Evolutionary conservation across 805 yeast genomes (phyloP).

Genomic region (Saturnispora kantuleensis): DNA sequence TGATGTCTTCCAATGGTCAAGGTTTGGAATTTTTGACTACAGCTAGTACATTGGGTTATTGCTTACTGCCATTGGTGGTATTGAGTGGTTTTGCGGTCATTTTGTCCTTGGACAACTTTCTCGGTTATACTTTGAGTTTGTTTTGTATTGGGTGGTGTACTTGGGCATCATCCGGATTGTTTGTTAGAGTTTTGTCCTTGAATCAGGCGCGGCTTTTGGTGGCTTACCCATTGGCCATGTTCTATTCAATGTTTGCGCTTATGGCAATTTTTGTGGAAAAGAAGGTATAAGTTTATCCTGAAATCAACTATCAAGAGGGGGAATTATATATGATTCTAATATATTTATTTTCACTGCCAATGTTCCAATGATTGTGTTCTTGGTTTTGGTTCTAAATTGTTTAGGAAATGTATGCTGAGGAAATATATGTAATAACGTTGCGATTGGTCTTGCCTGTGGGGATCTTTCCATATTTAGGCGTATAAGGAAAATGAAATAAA

Average conservation of each 20-base stretch:
- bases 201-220: slow-evolving; percentile 80
- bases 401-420: too few relatives aligned
- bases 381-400: too few relatives aligned
- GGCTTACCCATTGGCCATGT: slow-evolving; percentile 87
- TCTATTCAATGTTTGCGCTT: slow-evolving; percentile 87
- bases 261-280: slow-evolving; percentile 72
- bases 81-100: slow-evolving; percentile 64
- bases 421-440: too few relatives aligned
- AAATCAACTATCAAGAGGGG: too few relatives aligned
- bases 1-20: slow-evolving; percentile 53
- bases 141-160: slow-evolving; percentile 84
- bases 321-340: too few relatives aligned
- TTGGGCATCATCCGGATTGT: slow-evolving; percentile 84
- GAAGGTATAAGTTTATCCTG: slow-evolving; percentile 10
- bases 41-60: slow-evolving; percentile 89
- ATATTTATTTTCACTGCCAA: too few relatives aligned
- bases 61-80: slow-evolving; percentile 79
- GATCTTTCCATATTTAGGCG: too few relatives aligned
- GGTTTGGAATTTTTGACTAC: slow-evolving; percentile 55
- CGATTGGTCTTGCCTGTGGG: too few relatives aligned
- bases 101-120: slow-evolving; percentile 53
- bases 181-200: slow-evolving; percentile 73
- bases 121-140: slow-evolving; percentile 63
- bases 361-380: too few relatives aligned
- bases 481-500: too few relatives aligned